Evolutionary conservation across 2,329 filamentous ascomycete species (phyloP).

Genomic region (Monosporascus cannonballus): DNA sequence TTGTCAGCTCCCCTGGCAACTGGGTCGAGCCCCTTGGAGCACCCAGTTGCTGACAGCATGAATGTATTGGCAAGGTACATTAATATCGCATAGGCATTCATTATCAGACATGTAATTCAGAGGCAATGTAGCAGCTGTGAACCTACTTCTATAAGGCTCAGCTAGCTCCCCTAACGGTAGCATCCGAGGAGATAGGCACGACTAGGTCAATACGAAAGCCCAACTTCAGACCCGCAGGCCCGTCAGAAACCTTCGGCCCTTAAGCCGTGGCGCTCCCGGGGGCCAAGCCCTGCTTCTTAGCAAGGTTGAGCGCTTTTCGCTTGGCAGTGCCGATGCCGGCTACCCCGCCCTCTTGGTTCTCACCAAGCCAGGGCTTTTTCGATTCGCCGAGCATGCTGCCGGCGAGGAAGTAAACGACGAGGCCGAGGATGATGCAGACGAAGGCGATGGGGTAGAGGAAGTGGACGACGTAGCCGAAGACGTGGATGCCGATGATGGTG

Average conservation of each 20-base stretch:
- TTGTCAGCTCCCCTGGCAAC: no score
- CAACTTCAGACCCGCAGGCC: no score
- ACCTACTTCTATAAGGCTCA: no score
- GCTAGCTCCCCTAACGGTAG: no score
- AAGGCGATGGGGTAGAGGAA: constrained; percentile 96
- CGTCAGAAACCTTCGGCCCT: not conserved
- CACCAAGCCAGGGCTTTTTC: constrained; percentile 91
- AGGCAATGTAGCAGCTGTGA: no score
- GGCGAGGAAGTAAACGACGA: constrained; percentile 81
- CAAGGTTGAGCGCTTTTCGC: constrained; percentile 60
- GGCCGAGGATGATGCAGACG: constrained; percentile 80
- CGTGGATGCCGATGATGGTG: constrained; percentile 81
- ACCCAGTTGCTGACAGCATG: no score
- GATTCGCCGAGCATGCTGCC: constrained; percentile 79
- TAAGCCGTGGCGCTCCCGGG: constrained; percentile 6
- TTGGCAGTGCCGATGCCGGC: constrained; percentile 81
- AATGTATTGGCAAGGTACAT: no score
- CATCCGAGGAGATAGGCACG: no score
- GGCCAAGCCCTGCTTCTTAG: constrained; percentile 33
- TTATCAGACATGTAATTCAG: no score
- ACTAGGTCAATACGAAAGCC: no score
- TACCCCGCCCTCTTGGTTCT: constrained; percentile 75
- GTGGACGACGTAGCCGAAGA: constrained; percentile 76
- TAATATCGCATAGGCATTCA: no score
- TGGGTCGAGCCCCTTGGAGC: no score